Evolutionary conservation across 2,329 filamentous ascomycete species (phyloP), one percentile per base, ranked within the genome.

Genomic region (Beauveria varroae): DNA sequence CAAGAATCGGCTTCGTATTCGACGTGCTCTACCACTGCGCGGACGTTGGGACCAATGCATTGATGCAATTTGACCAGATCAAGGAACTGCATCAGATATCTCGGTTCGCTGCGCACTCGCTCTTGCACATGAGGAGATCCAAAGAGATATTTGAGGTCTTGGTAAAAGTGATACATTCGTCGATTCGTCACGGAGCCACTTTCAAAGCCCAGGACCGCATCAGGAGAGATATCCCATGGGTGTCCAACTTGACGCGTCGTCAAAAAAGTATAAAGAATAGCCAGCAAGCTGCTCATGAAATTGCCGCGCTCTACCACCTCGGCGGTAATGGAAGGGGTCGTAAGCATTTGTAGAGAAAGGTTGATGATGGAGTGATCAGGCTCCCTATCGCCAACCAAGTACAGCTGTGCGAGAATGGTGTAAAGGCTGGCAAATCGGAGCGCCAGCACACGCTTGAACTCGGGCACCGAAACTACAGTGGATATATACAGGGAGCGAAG

Each of bases 291-390:
- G 9, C 92, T 97, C 65, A 99, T 79, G 70, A 99, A 99, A 73
- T 99, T 99, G 30, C 93, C 93, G 51, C 92, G 85, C 69, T 96
- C 90, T 9, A 99, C 91, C 55, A 98, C 90, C 74, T 99, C 96
- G 50, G 92, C 90, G 0, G 93, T 98, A 66, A 99, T 98, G 0
- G 93, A 96, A 1, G 95, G 93, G 0, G 95, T 97, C 0, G 95
- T 99, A 64, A 99, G 79, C 85, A 99, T 96, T 71, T 99, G 95
- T 34, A 98, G 79, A 5, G 93, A 98, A 43, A 99, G 84, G 71
- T 97, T 97, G 79, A 99, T 96, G 70, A 99, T 98, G 12, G 93
- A 98, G 74, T 98, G 93, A 70, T 99, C 95, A 2, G 95, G 95
- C 72, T 99, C 95, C 65, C 95, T 84, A 71, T 99, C 95, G 16